Percentiles rank a stretch among this genome's conserved stretches.
Evolutionary conservation across 257 asterid species (phyloP).

Genomic region (Misopates orontium): DNA sequence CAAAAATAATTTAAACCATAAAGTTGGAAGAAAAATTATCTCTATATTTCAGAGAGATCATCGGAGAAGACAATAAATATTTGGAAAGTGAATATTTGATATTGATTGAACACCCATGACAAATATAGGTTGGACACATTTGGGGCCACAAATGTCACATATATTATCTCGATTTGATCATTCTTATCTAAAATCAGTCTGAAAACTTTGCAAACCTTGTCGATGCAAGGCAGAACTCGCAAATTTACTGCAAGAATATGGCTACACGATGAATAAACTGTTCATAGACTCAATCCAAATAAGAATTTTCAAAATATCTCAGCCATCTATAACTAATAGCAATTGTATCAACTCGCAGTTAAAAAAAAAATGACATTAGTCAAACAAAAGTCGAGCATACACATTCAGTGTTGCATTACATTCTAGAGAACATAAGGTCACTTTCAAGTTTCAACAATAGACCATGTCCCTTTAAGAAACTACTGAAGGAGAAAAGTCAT

Average conservation of each 20-base stretch:
- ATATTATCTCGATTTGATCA: too few relatives aligned
- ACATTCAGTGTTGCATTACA: not conserved
- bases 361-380: not conserved
- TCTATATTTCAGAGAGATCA: slow-evolving; percentile 18
- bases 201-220: too few relatives aligned
- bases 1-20: slow-evolving; percentile 42
- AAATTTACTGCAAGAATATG: too few relatives aligned
- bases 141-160: not conserved
- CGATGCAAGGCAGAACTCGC: too few relatives aligned
- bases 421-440: slow-evolving; percentile 18
- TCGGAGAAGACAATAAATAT: slow-evolving; percentile 11
- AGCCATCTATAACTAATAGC: not conserved
- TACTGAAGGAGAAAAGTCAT: slow-evolving; percentile 22
- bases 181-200: too few relatives aligned
- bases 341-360: not conserved
- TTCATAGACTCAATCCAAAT: too few relatives aligned
- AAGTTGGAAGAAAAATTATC: slow-evolving; percentile 32
- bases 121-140: slow-evolving; percentile 12
- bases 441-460: slow-evolving; percentile 27
- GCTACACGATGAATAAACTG: too few relatives aligned
- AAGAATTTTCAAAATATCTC: not conserved
- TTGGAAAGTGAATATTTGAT: slow-evolving; percentile 18
- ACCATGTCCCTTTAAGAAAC: not conserved
- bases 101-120: slow-evolving; percentile 24
- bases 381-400: not conserved